A percentile compares a stretch with the other conserved stretches of the same genome.
These are phyloP conservation scores for Coemansia sp. DNA, from an alignment of 192 early-diverging fungal species.

Conservation along the genomic window DNA sequence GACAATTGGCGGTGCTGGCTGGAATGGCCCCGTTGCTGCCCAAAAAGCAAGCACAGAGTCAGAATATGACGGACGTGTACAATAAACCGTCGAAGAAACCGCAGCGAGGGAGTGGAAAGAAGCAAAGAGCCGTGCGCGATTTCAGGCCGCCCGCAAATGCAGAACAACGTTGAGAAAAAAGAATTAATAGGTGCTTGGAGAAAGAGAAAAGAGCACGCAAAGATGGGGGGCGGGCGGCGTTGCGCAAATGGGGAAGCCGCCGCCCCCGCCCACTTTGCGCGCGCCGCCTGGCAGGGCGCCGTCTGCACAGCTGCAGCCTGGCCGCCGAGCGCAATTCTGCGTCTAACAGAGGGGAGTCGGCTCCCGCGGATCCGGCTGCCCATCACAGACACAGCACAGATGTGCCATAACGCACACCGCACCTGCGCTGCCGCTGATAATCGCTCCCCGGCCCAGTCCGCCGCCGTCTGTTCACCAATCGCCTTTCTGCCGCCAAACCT, in stretches of 20 bases:
- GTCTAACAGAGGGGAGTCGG: background rate
- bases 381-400: background rate
- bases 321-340: background rate
- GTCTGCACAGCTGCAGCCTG: background rate
- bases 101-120: slow-evolving; percentile 1
- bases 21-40: no score
- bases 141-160: background rate
- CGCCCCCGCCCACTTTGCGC: background rate
- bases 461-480: no score
- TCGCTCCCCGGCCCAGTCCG: background rate
- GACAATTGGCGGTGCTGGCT: no score
- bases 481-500: background rate
- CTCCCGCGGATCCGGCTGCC: background rate
- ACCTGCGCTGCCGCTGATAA: background rate
- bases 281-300: background rate
- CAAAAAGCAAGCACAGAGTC: no score
- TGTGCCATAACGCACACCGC: background rate
- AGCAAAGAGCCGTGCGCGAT: background rate
- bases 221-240: background rate
- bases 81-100: no score
- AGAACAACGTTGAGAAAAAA: slow-evolving; percentile 10
- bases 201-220: slow-evolving; percentile 14
- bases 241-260: slow-evolving; percentile 3
- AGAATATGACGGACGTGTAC: no score
- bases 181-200: slow-evolving; percentile 8